Base-by-base conservation (phyloP, 2,329 filamentous ascomycete genomes). In the Trichophyton mentagrophytes region DNA sequence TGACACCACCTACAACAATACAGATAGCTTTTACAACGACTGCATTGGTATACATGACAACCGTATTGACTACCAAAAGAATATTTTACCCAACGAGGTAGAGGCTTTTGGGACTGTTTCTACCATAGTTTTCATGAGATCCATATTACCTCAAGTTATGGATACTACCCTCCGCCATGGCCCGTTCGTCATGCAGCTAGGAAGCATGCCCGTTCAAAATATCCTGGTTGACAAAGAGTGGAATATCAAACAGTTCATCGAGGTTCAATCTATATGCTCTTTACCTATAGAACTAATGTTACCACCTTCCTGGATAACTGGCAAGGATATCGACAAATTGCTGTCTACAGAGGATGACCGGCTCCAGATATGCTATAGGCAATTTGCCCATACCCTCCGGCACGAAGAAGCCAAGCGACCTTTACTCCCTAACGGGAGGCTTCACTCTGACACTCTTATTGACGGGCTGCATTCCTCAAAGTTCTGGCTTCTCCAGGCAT, bases 221-320 rank as follows among this genome's bases (percentile, higher is more conserved):
- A 60, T 64, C 1, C 57, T 63, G 38, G 58, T 64, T 56, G 63
- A 64, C 57, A 60, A 69, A 8, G 62, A 73, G 20, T 73, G 72
- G 70, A 67, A 73, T 64, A 66, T 74, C 58, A 73, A 61, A 46
- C 63, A 61, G 33, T 60, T 74, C 13, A 70, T 75, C 61, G 70
- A 74, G 57, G 64, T 74, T n/a, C 71, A 74, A 64, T 73, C 68
- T 66, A 66, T 68, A 53, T 71, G 67, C 62, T 68, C 68, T 1
- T 65, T 67, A 1, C 71, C 72, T 7, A 51, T 70, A 3, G 66
- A 70, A 60, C 65, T 70, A 59, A 59, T 67, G 11, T 60, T 59
- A 15, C 62, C 69, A 49, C 69, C 68, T 4, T 63, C 62, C 33
- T 71, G 68, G 67, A 57, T 69, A 4, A 65, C 69, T 25, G 63